These are phyloP conservation scores for Picochlorum sp. DNA, from an alignment of 139 green algal species.

Conservation along the genomic window DNA sequence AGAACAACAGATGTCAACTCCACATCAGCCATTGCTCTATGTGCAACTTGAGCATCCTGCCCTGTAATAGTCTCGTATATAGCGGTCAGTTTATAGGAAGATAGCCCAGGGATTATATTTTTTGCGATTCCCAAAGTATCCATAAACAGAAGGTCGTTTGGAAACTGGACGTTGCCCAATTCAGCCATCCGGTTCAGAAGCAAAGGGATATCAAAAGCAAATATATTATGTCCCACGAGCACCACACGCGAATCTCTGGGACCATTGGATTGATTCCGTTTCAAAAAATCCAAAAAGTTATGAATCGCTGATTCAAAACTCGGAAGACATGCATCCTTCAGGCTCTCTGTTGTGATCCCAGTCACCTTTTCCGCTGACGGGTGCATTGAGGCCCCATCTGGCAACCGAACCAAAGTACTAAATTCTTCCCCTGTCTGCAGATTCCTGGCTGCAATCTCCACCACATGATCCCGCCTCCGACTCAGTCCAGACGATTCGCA, in stretches of 20 bases:
- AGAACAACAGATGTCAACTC: no score
- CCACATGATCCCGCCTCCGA: conserved; percentile 7
- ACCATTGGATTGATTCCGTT: background rate
- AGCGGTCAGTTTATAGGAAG: background rate
- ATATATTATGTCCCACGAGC: conserved; percentile 25
- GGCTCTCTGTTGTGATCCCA: conserved; percentile 17
- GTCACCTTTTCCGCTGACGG: background rate
- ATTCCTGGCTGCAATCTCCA: conserved; percentile 33
- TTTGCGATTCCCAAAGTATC: conserved; percentile 30
- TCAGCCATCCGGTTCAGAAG: conserved; percentile 20
- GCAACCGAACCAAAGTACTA: conserved; percentile 9
- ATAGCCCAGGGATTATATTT: background rate
- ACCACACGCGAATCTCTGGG: conserved; percentile 1
- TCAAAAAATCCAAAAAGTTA: conserved; percentile 28
- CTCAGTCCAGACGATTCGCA: conserved; percentile 33
- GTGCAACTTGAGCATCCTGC: background rate
- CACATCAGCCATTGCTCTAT: conserved; percentile 1
- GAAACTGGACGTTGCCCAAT: no score
- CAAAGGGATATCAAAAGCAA: conserved; percentile 20
- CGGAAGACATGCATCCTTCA: conserved; percentile 1
- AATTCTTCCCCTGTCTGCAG: background rate
- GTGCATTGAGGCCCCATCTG: background rate
- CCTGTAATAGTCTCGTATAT: conserved; percentile 6
- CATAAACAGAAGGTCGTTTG: conserved; percentile 19
- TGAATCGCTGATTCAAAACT: conserved; percentile 7